Evolutionary conservation across 306 rosid genomes (phyloP).

Genomic region (Quercus wislizeni): DNA sequence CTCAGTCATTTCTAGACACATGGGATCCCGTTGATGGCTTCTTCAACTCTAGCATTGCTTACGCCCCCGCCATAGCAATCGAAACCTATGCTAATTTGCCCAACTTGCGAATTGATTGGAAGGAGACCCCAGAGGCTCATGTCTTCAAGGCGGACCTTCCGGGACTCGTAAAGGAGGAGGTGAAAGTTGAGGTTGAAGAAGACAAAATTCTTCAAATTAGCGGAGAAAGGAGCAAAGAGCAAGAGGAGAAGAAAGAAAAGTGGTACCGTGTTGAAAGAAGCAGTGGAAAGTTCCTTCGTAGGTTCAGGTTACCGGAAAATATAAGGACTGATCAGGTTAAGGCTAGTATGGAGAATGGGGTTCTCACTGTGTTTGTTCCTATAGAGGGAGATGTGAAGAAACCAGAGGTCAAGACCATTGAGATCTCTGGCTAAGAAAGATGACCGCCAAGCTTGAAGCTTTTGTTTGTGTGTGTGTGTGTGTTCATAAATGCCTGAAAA

Average conservation of each 20-base stretch:
- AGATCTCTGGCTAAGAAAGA: neutral
- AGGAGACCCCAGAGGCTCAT: constrained; percentile 21
- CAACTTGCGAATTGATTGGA: constrained; percentile 16
- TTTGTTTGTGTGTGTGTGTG: too few species aligned
- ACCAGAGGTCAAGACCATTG: constrained; percentile 2
- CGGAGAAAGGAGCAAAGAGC: constrained; percentile 10
- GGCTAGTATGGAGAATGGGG: constrained; percentile 14
- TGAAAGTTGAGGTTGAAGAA: constrained; percentile 22
- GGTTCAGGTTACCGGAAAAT: constrained; percentile 7
- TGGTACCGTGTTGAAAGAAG: constrained; percentile 8
- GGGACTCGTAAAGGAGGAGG: constrained; percentile 14
- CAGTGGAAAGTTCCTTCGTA: constrained; percentile 15
- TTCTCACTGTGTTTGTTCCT: constrained; percentile 3
- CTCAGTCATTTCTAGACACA: neutral
- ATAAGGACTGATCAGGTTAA: constrained; percentile 6
- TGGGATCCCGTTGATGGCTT: constrained; percentile 17
- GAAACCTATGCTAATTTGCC: neutral
- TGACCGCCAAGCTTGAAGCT: too few species aligned
- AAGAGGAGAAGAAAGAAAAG: constrained; percentile 18
- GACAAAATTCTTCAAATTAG: constrained; percentile 11
- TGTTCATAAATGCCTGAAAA: too few species aligned
- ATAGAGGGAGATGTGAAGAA: constrained; percentile 8
- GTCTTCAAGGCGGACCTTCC: constrained; percentile 18
- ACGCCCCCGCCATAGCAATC: neutral
- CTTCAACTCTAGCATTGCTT: neutral